These are phyloP conservation scores for Albifimbria verrucaria DNA, from an alignment of 2,329 filamentous ascomycete genomes.

Conservation along the genomic window DNA sequence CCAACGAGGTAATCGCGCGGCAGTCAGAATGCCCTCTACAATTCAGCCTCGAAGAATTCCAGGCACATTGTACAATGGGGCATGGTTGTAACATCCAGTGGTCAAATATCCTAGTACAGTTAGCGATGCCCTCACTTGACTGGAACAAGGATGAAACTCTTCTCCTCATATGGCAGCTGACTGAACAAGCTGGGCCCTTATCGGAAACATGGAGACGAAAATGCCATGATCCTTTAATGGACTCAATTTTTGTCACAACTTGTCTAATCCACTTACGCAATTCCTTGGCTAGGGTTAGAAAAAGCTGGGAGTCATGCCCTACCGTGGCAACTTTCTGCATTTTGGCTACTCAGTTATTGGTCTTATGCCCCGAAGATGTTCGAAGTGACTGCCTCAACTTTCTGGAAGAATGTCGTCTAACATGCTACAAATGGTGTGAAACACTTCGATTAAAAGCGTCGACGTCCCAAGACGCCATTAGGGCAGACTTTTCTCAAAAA, in stretches of 20 bases:
- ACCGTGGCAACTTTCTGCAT: not conserved
- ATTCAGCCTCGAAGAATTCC: conserved; percentile 52
- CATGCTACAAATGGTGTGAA: not conserved
- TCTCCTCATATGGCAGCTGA: conserved; percentile 45
- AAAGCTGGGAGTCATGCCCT: conserved; percentile 23
- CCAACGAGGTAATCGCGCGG: conserved; percentile 49
- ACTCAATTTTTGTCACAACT: conserved; percentile 25
- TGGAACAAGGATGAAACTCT: conserved; percentile 47
- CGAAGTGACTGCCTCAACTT: not conserved
- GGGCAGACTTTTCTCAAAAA: not conserved
- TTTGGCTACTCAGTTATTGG: not conserved
- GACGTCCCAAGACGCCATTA: not conserved
- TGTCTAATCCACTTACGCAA: conserved; percentile 3
- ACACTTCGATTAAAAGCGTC: not conserved
- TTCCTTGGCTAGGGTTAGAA: conserved; percentile 44
- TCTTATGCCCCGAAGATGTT: not conserved
- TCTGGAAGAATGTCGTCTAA: not conserved
- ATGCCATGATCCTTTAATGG: conserved; percentile 31
- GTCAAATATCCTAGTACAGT: conserved; percentile 51
- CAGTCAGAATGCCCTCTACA: conserved; percentile 43
- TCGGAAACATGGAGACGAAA: conserved; percentile 15
- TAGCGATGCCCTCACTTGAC: conserved; percentile 44
- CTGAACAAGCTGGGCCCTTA: conserved; percentile 42
- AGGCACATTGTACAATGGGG: conserved; percentile 45
- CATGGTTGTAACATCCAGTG: conserved; percentile 49